Percentiles rank a stretch among this genome's conserved stretches.
These are phyloP conservation scores for Arabidopsis arenosa DNA, from an alignment of 345 rosid species.

Conservation along the genomic window DNA sequence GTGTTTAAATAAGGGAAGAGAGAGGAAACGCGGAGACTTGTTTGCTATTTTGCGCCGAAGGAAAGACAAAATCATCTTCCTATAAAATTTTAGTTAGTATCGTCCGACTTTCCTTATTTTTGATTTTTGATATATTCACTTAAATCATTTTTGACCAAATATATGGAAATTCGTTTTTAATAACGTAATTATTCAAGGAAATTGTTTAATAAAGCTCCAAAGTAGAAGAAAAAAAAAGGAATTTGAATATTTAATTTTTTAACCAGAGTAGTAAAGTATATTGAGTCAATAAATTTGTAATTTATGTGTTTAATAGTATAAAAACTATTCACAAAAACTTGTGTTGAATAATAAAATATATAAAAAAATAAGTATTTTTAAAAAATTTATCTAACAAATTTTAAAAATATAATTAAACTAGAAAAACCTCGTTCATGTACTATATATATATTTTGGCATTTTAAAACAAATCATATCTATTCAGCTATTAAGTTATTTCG, in stretches of 20 bases:
- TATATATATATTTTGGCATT: too few relatives aligned
- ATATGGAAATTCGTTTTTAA: not conserved
- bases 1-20: slow-evolving; percentile 29
- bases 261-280: not conserved
- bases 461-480: too few relatives aligned
- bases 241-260: not conserved
- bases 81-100: slow-evolving; percentile 5
- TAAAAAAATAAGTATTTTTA: too few relatives aligned
- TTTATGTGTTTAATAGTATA: too few relatives aligned
- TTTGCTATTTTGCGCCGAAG: slow-evolving; percentile 41
- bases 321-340: too few relatives aligned
- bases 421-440: too few relatives aligned
- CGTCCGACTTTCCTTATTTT: slow-evolving; percentile 15
- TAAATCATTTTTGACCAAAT: slow-evolving; percentile 5
- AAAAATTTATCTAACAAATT: too few relatives aligned
- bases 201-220: not conserved
- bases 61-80: slow-evolving; percentile 22
- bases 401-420: too few relatives aligned
- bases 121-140: not conserved
- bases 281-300: not conserved
- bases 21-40: slow-evolving; percentile 38
- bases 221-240: not conserved
- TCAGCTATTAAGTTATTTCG: too few relatives aligned
- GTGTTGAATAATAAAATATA: too few relatives aligned
- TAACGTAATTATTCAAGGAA: not conserved